Evolutionary conservation across 208 protist genomes (phyloP), one percentile per base, ranked within the genome.

Genomic region (Acanthamoeba royreba): DNA sequence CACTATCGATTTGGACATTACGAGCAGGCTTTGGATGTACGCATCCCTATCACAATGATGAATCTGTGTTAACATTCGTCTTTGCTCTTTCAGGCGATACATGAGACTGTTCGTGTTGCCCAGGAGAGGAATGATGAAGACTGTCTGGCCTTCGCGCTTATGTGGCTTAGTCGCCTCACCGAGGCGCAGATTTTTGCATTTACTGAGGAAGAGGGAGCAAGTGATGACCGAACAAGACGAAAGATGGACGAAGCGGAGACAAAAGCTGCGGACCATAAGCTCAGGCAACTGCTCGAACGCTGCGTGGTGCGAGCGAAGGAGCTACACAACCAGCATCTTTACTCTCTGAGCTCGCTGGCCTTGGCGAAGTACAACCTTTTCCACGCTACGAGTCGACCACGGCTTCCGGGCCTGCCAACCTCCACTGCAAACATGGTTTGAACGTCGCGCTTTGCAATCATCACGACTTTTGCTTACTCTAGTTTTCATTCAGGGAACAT

Each of bases 321-420:
- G 11, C 43, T 85, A 45, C 74, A 85, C 43, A 85, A 85, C 28
- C 42, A 85, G 43, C 74, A 85, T 33, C 74, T 85, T 3, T 53
- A 85, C 28, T 85, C 83, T 9, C 40, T 90, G n/a, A 69, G 83
- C 40, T 90, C 53, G 38, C 53, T 90, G 5, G 83, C 83, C 25
- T 28, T 90, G 49, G 83, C 83, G 49, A 90, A 90, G 83, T 90
- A 90, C 52, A 69, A 90, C 38, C 47, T 90, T 25, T 90, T 90
- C 19, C 83, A 90, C 52, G 52, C 83, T 19, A 61, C 52, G 4
- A 61, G 53, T 42, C 46, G 35, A 28, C 83, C 83, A 35, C 46
- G 52, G 13, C 83, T 90, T 0, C 52, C 83, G 15, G 53, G 46
- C 22, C 31, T 69, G 53, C 46, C 83, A 4, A 35, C 83, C 9